These are phyloP conservation scores for Leucogyrophana mollusca DNA, from an alignment of 768 basidiomycete species.

Conservation along the genomic window DNA sequence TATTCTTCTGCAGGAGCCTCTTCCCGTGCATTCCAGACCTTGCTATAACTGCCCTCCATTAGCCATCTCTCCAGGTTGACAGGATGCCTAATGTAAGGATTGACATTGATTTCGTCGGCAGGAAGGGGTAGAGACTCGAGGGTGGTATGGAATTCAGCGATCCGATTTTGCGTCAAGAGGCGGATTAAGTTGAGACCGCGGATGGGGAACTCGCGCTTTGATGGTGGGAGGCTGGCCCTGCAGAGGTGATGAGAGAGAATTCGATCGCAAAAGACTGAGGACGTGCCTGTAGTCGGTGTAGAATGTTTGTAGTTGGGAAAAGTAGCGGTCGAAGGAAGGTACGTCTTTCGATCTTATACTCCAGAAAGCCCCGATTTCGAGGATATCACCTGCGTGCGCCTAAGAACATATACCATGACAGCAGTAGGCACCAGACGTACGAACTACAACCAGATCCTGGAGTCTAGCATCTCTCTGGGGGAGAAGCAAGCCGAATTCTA, in stretches of 20 bases:
- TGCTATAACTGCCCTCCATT: constrained; percentile 98
- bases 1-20: constrained; percentile 94
- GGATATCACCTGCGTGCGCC: constrained; percentile 75
- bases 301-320: constrained; percentile 86
- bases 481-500: constrained; percentile 72
- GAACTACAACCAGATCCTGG: constrained; percentile 70
- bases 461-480: constrained; percentile 65
- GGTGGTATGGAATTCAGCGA: constrained; percentile 96
- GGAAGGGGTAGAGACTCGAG: constrained; percentile 83
- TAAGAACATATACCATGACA: constrained; percentile 2
- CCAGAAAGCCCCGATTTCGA: constrained; percentile 95
- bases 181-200: constrained; percentile 94
- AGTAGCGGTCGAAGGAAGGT: constrained; percentile 93
- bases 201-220: constrained; percentile 83
- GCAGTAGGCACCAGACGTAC: constrained; percentile 42
- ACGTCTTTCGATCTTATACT: constrained; percentile 87
- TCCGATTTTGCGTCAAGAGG: constrained; percentile 91
- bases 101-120: constrained; percentile 64
- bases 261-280: constrained; percentile 5
- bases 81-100: constrained; percentile 78
- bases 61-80: constrained; percentile 94
- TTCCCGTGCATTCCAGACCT: constrained; percentile 94
- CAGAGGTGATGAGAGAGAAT: constrained; percentile 3
- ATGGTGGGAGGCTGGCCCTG: constrained; percentile 75
- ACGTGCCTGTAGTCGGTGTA: constrained; percentile 80